Percentiles rank a stretch among this genome's conserved stretches.
Evolutionary conservation across 805 yeast genomes (phyloP).

Genomic region (Metschnikowia gruessii): DNA sequence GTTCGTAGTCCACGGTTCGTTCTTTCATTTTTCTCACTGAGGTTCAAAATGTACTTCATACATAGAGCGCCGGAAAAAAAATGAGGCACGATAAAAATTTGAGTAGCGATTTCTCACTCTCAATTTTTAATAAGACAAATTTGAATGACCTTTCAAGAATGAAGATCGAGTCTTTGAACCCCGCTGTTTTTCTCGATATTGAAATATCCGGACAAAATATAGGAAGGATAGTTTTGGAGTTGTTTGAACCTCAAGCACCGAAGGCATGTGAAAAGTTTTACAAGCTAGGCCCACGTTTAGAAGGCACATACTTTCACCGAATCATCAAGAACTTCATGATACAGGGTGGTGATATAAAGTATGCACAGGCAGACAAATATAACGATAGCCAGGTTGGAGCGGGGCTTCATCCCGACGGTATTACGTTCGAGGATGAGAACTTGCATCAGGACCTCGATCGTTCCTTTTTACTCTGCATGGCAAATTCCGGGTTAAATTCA

Average conservation of each 20-base stretch:
- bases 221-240: conserved; percentile 63
- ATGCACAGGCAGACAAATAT: conserved; percentile 34
- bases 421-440: conserved; percentile 58
- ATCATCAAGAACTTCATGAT: conserved; percentile 67
- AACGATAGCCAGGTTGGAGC: conserved; percentile 31
- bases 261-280: conserved; percentile 51
- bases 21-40: neutral
- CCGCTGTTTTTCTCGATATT: conserved; percentile 51
- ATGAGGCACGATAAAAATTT: neutral
- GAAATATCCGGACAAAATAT: conserved; percentile 37
- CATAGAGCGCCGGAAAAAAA: neutral
- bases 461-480: conserved; percentile 60
- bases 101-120: neutral
- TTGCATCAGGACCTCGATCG: conserved; percentile 38
- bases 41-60: neutral
- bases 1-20: no score
- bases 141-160: conserved; percentile 14
- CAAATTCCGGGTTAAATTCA: conserved; percentile 51
- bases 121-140: neutral
- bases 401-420: conserved; percentile 27
- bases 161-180: conserved; percentile 32
- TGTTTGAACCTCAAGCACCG: conserved; percentile 53
- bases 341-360: conserved; percentile 60
- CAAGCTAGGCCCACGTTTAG: conserved; percentile 37
- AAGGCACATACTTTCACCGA: conserved; percentile 54